Evolutionary conservation across 208 protist genomes (phyloP), one percentile per base, ranked within the genome.

Genomic region (Leishmania tropica): DNA sequence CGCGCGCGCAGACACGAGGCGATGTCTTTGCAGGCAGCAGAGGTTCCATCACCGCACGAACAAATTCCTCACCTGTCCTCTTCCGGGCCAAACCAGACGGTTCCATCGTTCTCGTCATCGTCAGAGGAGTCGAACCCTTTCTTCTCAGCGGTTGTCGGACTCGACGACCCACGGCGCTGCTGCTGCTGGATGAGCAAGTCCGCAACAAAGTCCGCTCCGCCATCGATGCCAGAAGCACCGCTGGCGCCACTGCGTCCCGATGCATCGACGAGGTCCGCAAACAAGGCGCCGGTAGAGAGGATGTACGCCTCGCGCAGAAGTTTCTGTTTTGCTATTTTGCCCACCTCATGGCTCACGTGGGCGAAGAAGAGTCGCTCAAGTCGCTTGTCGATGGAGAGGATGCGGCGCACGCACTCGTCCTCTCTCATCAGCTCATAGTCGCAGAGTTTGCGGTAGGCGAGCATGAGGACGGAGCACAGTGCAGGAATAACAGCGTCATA

Each of bases 331-430:
- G 93, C 89, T 58, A 92, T 79, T 28, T 86, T 89, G 53, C 89
- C 80, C 11, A 93, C 51, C 83, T 93, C 90, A 74, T 94, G 88
- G 13, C 79, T 88, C 54, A 95, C 74, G 48, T 82, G 83, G 42
- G 65, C 71, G 51, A 96, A 88, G 48, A 96, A 83, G 13, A 92
- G 53, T 6, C 86, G 75, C 77, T 91, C 81, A 5, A 96, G 64
- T 37, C 84, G 83, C 80, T 88, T 90, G 83, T 96, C 93, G 86
- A 95, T 91, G n/a, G 88, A 90, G 15, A 96, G 81, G 51, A 94
- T 81, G 71, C 89, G 86, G 71, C 85, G 87, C 54, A 89, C 81
- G 28, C 67, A 80, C 35, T 87, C 86, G 21, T 87, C 85, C 71
- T 85, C 79, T 10, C 40, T 56, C 76, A 91, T 79, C 53, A 90